Evolutionary conservation across 495 filamentous ascomycete genomes (phyloP).

Genomic region (Cercophora sp.): DNA sequence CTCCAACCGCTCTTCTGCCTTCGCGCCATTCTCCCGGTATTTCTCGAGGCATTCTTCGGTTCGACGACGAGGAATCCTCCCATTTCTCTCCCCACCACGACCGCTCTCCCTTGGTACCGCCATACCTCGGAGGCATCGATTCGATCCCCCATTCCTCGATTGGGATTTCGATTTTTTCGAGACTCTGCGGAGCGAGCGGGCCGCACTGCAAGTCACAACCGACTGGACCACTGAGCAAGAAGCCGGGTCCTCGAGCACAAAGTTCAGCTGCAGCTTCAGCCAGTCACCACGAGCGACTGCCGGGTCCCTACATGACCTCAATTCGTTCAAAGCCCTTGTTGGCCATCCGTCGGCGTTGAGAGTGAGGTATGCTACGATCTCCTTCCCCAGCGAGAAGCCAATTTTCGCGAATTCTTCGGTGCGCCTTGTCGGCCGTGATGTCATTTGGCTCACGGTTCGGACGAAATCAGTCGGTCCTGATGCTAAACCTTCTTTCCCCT

Average conservation of each 20-base stretch:
- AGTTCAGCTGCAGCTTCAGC: constrained; percentile 2
- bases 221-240: neutral
- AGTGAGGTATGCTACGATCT: constrained; percentile 28
- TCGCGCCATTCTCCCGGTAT: constrained; percentile 15
- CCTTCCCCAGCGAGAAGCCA: neutral
- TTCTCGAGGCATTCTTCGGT: constrained; percentile 32
- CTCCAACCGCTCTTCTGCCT: constrained; percentile 17
- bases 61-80: constrained; percentile 35
- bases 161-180: constrained; percentile 14
- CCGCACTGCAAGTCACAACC: neutral
- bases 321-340: constrained; percentile 28
- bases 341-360: constrained; percentile 31
- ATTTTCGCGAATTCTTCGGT: constrained; percentile 23
- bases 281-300: constrained; percentile 12
- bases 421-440: constrained; percentile 17
- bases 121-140: constrained; percentile 6
- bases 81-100: constrained; percentile 19
- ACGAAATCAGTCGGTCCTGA: neutral
- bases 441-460: constrained; percentile 17
- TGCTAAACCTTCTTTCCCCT: constrained; percentile 30
- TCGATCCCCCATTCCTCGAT: constrained; percentile 18
- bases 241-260: neutral
- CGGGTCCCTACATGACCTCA: constrained; percentile 31
- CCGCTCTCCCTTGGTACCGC: constrained; percentile 31
- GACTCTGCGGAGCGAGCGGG: constrained; percentile 12